Conservation (phyloP, 1,284 basidiomycete genomes). For the Leccinum olivaceoglutinosum region DNA sequence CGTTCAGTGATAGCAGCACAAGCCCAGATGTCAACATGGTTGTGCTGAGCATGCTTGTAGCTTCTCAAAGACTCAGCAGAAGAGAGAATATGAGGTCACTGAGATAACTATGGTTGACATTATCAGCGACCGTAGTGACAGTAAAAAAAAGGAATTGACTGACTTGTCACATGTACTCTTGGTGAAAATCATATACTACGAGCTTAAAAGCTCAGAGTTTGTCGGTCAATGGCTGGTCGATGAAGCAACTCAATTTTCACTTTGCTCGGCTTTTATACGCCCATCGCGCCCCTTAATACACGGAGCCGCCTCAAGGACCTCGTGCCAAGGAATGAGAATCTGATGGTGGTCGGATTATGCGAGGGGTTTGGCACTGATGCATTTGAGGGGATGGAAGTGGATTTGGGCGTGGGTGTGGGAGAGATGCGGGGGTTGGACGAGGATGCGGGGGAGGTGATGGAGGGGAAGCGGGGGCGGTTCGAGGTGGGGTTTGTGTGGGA, state of each 20-base stretch:
- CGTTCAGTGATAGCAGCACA: constrained; percentile 10
- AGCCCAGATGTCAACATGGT: constrained; percentile 2
- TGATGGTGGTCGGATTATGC: constrained; percentile 34
- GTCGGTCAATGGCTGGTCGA: neutral
- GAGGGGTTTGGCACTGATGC: constrained; percentile 21
- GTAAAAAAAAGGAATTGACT: constrained; percentile 22
- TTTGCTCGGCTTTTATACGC: neutral
- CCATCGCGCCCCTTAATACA: neutral
- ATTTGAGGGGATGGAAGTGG: constrained; percentile 24
- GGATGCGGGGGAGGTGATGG: constrained; percentile 40
- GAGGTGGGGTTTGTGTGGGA: constrained; percentile 38
- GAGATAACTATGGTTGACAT: constrained; percentile 54
- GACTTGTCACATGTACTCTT: constrained; percentile 83
- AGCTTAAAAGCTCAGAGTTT: constrained; percentile 22
- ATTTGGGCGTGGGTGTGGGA: constrained; percentile 16
- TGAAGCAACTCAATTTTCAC: neutral
- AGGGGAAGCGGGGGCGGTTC: constrained; percentile 63
- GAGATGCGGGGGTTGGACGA: constrained; percentile 44
- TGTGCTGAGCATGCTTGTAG: constrained; percentile 6
- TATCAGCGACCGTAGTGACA: neutral
- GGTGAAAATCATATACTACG: constrained; percentile 72
- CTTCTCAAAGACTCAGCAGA: constrained; percentile 43
- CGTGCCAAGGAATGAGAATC: constrained; percentile 48
- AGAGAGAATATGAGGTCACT: constrained; percentile 83
- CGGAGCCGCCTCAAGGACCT: constrained; percentile 45